Conservation (phyloP, 2,329 filamentous ascomycete species). For the Cytospora leucostoma region DNA sequence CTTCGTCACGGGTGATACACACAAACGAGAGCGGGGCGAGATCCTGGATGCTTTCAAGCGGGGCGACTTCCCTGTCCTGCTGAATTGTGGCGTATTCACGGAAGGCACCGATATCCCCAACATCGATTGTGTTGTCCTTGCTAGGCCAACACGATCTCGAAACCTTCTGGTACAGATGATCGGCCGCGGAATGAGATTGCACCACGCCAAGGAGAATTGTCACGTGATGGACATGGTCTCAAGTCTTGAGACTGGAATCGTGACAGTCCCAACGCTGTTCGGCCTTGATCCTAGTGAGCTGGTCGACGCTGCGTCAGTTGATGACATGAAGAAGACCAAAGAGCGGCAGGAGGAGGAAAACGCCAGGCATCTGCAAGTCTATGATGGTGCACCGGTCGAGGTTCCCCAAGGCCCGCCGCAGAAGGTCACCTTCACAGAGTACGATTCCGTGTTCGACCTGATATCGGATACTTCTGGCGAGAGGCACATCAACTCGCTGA, state of each 20-base stretch:
- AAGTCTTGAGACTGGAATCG: constrained; percentile 77
- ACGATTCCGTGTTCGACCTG: constrained; percentile 88
- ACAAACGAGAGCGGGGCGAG: constrained; percentile 65
- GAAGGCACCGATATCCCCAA: constrained; percentile 98
- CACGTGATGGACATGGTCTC: constrained; percentile 97
- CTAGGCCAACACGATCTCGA: constrained; percentile 85
- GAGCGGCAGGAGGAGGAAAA: constrained; percentile 49
- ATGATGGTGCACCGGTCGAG: constrained; percentile 13
- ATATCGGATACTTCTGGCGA: constrained; percentile 81
- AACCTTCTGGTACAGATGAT: constrained; percentile 98
- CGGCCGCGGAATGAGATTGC: constrained; percentile 83
- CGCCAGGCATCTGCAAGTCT: constrained; percentile 34
- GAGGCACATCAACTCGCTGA: constrained; percentile 74
- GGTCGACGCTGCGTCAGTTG: constrained; percentile 64
- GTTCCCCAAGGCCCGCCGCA: constrained; percentile 30
- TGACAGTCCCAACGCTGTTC: constrained; percentile 89
- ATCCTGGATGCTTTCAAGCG: constrained; percentile 75
- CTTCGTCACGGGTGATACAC: constrained; percentile 83
- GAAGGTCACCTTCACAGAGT: constrained; percentile 80
- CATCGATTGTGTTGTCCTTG: constrained; percentile 89
- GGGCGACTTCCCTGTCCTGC: constrained; percentile 78
- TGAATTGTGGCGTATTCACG: constrained; percentile 96
- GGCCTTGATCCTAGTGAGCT: constrained; percentile 84
- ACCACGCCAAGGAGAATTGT: constrained; percentile 80
- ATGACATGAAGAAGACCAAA: constrained; percentile 61